Evolutionary conservation across 768 basidiomycete species (phyloP).

Genomic region (Fistulinella prunicolor): DNA sequence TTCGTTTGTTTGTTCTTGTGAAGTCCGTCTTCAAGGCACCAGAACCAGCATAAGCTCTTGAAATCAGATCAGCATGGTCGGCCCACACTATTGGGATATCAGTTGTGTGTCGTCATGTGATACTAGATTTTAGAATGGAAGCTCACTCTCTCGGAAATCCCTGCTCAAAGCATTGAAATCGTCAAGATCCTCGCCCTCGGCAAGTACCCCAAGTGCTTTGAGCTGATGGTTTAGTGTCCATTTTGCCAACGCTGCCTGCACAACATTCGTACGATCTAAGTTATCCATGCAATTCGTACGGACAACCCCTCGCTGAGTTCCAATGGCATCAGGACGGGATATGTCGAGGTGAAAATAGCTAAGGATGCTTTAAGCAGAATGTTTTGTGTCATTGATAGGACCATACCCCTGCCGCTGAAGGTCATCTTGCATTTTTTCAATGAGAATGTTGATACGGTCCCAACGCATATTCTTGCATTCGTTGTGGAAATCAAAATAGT

Average conservation of each 20-base stretch:
- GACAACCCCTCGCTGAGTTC: constrained; percentile 71
- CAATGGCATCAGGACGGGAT: constrained; percentile 43
- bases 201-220: constrained; percentile 65
- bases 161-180: constrained; percentile 75
- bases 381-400: background rate
- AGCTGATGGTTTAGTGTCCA: constrained; percentile 81
- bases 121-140: background rate
- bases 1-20: constrained; percentile 89
- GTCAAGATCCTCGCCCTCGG: constrained; percentile 70
- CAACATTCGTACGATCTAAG: constrained; percentile 94
- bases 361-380: constrained; percentile 7
- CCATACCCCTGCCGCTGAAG: constrained; percentile 63
- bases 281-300: constrained; percentile 99
- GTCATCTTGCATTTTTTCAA: constrained; percentile 73
- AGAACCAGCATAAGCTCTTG: constrained; percentile 90
- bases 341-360: constrained; percentile 80
- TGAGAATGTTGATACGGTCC: constrained; percentile 83
- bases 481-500: constrained; percentile 96
- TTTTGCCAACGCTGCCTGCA: constrained; percentile 88
- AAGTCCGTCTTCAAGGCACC: constrained; percentile 97
- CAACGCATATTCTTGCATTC: constrained; percentile 95
- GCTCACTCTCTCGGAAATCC: constrained; percentile 86
- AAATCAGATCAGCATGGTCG: constrained; percentile 90
- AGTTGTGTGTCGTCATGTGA: constrained; percentile 6
- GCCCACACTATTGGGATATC: constrained; percentile 76